Conservation (phyloP, 331 rosid genomes). For the Acacia concinna region DNA sequence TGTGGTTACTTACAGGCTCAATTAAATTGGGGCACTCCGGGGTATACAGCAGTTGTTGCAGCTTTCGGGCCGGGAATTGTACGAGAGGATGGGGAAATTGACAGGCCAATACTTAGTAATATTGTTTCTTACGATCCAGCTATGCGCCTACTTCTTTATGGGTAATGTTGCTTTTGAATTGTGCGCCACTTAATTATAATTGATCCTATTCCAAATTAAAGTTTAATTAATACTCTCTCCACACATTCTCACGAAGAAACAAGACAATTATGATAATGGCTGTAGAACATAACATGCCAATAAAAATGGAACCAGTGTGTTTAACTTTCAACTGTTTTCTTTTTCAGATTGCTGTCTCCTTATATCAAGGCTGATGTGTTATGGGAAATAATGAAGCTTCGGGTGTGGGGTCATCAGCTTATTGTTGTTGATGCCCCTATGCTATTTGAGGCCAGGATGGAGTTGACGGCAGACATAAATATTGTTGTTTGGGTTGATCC, state of each 20-base stretch:
- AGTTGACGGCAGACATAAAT: conserved; percentile 69
- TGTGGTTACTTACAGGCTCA: conserved; percentile 49
- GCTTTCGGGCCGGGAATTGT: conserved; percentile 72
- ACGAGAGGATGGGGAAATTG: conserved; percentile 68
- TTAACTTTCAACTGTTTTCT: conserved; percentile 24
- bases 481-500: conserved; percentile 87
- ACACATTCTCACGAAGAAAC: too few species aligned
- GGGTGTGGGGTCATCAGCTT: conserved; percentile 69
- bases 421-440: conserved; percentile 80
- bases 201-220: not conserved
- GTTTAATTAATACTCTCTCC: not conserved
- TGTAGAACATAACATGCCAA: too few species aligned
- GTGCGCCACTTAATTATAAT: not conserved
- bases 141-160: conserved; percentile 71
- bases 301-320: not conserved
- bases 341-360: conserved; percentile 71
- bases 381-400: conserved; percentile 65
- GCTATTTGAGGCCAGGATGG: conserved; percentile 81
- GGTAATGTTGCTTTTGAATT: conserved; percentile 34
- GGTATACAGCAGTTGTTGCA: conserved; percentile 65
- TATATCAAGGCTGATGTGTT: conserved; percentile 69
- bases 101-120: conserved; percentile 70
- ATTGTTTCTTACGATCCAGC: conserved; percentile 71
- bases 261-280: too few species aligned
- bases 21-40: conserved; percentile 63